These are phyloP conservation scores for Thermothelomyces thermophilus DNA, from an alignment of 2,329 filamentous ascomycete species.

Conservation along the genomic window DNA sequence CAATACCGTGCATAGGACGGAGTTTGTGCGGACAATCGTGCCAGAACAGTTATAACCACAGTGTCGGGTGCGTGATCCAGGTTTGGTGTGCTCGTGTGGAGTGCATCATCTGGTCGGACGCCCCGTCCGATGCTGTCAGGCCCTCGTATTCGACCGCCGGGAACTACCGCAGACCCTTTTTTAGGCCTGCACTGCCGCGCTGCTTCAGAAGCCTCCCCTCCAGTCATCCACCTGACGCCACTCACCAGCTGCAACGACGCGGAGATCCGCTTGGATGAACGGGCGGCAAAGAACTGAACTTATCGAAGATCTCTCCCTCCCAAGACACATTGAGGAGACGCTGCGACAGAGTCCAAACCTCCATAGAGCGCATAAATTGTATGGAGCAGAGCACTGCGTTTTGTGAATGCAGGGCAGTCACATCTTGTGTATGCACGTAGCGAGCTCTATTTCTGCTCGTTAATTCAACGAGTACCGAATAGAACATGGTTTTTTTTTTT, in stretches of 20 bases:
- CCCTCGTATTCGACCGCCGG: slow-evolving; percentile 20
- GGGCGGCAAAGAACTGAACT: not conserved
- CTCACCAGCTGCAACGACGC: not conserved
- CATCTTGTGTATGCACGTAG: too few species aligned
- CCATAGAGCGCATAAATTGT: too few species aligned
- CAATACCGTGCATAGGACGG: not conserved
- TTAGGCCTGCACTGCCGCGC: slow-evolving; percentile 18
- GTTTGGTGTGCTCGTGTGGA: slow-evolving; percentile 1
- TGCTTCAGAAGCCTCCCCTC: slow-evolving; percentile 9
- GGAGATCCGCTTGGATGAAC: not conserved
- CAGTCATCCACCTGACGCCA: slow-evolving; percentile 5
- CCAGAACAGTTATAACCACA: not conserved
- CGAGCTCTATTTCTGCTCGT: too few species aligned
- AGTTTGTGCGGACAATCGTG: not conserved
- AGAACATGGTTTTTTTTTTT: too few species aligned
- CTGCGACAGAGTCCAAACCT: too few species aligned
- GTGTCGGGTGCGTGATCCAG: not conserved
- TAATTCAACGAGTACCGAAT: too few species aligned
- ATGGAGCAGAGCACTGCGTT: too few species aligned
- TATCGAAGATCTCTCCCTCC: too few species aligned
- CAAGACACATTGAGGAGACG: too few species aligned
- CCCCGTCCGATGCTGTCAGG: slow-evolving; percentile 10
- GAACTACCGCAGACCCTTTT: slow-evolving; percentile 14
- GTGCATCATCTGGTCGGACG: not conserved
- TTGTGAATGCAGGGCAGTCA: too few species aligned